Conservation (phyloP, 2,329 filamentous ascomycete species). For the Escovopsis weberi region DNA sequence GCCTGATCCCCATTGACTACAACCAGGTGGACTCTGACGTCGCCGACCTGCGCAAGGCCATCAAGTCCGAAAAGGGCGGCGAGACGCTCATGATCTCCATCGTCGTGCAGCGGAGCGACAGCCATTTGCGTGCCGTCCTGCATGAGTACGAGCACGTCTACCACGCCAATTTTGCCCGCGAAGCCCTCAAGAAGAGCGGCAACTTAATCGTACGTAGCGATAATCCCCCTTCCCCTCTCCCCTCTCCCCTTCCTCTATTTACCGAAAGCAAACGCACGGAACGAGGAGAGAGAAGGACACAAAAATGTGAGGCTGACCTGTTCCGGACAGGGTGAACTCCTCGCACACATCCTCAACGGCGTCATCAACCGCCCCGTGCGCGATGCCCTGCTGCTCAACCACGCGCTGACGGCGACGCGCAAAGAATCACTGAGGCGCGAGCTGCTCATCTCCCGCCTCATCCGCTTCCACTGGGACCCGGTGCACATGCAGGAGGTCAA, state of each 20-base stretch:
- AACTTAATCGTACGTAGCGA: constrained; percentile 70
- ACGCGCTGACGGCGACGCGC: constrained; percentile 65
- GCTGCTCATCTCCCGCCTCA: constrained; percentile 72
- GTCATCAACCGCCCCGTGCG: constrained; percentile 91
- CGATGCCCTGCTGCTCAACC: constrained; percentile 79
- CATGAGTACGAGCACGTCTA: constrained; percentile 60
- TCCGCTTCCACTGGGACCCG: constrained; percentile 86
- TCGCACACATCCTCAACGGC: constrained; percentile 91
- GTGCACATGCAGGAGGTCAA: constrained; percentile 69
- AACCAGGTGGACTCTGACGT: constrained; percentile 57
- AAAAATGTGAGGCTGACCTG: not conserved
- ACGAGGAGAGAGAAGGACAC: no score
- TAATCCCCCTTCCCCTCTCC: not conserved
- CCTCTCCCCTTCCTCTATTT: not conserved
- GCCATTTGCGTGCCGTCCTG: constrained; percentile 68
- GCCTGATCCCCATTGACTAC: constrained; percentile 40
- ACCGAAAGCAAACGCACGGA: not conserved
- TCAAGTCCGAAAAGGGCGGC: constrained; percentile 63
- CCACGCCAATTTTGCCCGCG: constrained; percentile 69
- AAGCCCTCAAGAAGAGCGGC: constrained; percentile 74
- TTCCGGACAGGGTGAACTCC: constrained; percentile 62
- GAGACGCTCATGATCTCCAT: constrained; percentile 81
- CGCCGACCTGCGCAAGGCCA: constrained; percentile 49
- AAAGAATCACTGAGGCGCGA: constrained; percentile 65
- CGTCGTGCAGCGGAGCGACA: constrained; percentile 65